Evolutionary conservation across 2,329 filamentous ascomycete genomes (phyloP).

Genomic region (Penicillium sp.): DNA sequence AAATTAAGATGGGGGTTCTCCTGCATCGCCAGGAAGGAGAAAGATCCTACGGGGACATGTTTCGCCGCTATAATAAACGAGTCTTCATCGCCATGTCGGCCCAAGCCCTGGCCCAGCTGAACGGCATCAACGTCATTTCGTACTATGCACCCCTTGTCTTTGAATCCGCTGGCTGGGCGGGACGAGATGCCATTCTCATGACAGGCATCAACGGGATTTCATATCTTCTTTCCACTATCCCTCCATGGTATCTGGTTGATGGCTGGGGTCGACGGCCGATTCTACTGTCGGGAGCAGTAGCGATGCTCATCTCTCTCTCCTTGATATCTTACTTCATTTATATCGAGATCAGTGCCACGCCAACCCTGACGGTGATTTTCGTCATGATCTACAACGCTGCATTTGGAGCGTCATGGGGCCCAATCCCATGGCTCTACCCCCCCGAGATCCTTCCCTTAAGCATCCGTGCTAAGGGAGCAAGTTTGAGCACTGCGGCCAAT

Average conservation of each 20-base stretch:
- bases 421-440: conserved; percentile 96
- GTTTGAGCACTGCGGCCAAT: conserved; percentile 92
- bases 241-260: conserved; percentile 96
- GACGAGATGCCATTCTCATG: conserved; percentile 90
- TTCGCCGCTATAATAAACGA: conserved; percentile 83
- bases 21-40: conserved; percentile 93
- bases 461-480: conserved; percentile 95
- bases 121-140: conserved; percentile 99
- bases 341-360: conserved; percentile 74
- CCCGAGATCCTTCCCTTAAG: conserved; percentile 97
- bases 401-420: conserved; percentile 96
- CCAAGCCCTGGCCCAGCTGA: conserved; percentile 90
- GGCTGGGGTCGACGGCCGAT: conserved; percentile 86
- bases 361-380: conserved; percentile 82
- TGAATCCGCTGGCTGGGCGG: conserved; percentile 93
- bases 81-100: conserved; percentile 99
- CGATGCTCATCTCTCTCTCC: conserved; percentile 86
- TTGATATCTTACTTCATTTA: conserved; percentile 94
- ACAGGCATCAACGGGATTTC: conserved; percentile 93
- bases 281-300: conserved; percentile 81
- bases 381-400: conserved; percentile 99
- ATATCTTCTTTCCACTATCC: conserved; percentile 88
- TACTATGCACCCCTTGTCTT: conserved; percentile 98
- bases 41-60: conserved; percentile 90
- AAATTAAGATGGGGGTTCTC: conserved; percentile 98